Conservation (phyloP, 352 stramenopile genomes). For the Phytopythium ostracodes region DNA sequence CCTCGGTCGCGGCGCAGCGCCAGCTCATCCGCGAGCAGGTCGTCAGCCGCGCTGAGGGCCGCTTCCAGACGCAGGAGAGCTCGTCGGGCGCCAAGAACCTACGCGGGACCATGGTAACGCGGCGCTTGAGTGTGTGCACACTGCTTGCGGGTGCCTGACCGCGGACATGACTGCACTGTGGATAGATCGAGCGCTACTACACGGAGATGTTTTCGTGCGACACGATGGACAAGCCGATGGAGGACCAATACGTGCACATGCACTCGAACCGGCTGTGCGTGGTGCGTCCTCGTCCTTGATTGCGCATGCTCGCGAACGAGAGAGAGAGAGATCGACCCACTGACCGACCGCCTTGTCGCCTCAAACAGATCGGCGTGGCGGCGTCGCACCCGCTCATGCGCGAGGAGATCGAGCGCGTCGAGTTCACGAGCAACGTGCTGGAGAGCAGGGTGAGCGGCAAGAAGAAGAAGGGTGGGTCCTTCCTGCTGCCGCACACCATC, state of each 20-base stretch:
- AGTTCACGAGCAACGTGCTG: conserved; percentile 60
- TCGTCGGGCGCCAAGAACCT: conserved; percentile 28
- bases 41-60: conserved; percentile 45
- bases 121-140: no score
- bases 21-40: conserved; percentile 82
- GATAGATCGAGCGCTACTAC: conserved; percentile 84
- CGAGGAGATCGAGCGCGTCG: conserved; percentile 50
- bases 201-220: conserved; percentile 82
- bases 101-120: conserved; percentile 69
- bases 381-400: conserved; percentile 63
- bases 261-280: conserved; percentile 87
- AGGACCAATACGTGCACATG: conserved; percentile 89
- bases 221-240: conserved; percentile 53
- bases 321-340: not conserved
- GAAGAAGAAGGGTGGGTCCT: conserved; percentile 86
- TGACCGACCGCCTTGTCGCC: no score
- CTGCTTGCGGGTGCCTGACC: no score
- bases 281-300: conserved; percentile 11
- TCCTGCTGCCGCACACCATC: conserved; percentile 61
- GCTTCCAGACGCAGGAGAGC: conserved; percentile 47
- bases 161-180: no score
- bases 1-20: conserved; percentile 69
- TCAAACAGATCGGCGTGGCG: conserved; percentile 58
- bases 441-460: conserved; percentile 77
- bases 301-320: no score